phyloP scores from a whole-genome alignment of 1,284 basidiomycete species.

The Athelia sp. region DNA sequence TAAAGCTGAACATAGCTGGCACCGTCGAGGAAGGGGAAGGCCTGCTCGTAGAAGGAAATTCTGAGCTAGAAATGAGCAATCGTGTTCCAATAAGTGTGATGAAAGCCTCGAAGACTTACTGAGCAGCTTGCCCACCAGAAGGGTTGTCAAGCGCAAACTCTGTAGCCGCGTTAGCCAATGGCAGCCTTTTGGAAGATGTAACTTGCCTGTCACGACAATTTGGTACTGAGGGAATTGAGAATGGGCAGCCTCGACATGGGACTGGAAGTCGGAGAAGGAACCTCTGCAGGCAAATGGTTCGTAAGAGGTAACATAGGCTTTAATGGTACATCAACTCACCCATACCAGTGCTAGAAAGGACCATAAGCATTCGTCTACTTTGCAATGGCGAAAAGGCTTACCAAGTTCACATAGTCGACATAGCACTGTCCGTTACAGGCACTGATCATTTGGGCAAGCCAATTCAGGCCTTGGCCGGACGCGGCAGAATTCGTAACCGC shows the following conservation, averaged over 20 bases:
- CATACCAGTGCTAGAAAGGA: constrained; percentile 5
- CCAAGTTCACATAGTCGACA: constrained; percentile 20
- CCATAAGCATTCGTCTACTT: neutral
- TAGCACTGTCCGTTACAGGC: constrained; percentile 16
- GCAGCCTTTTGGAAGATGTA: neutral
- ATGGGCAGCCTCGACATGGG: constrained; percentile 4
- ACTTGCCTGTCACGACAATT: neutral
- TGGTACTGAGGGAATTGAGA: constrained; percentile 1
- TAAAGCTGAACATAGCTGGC: neutral
- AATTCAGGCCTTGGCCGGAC: constrained; percentile 24
- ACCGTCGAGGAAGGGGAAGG: neutral
- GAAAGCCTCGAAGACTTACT: neutral
- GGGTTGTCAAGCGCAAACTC: neutral
- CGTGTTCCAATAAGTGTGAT: neutral
- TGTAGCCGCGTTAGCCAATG: neutral
- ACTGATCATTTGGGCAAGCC: constrained; percentile 28
- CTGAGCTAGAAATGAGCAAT: neutral
- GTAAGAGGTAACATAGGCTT: neutral
- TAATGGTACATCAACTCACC: neutral
- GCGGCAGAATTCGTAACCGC: constrained; percentile 24
- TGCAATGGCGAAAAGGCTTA: neutral
- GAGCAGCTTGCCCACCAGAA: neutral
- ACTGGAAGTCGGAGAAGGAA: constrained; percentile 5
- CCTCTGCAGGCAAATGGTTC: neutral
- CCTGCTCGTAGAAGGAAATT: neutral